Evolutionary conservation across 129 eudicot genomes (phyloP), one percentile per base, ranked within the genome.

Genomic region (Centaurea solstitialis): DNA sequence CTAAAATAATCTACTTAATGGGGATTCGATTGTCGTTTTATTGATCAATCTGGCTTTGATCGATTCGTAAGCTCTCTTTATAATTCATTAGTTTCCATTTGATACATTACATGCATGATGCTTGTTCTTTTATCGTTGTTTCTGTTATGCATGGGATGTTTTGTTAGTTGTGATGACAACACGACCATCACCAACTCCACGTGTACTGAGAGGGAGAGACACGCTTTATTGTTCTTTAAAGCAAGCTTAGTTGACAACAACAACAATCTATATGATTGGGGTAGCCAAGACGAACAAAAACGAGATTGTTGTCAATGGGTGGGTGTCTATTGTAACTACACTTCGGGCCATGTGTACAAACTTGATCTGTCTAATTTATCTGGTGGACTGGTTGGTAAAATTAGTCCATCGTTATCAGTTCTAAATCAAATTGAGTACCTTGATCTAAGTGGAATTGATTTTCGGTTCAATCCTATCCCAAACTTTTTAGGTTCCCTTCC

Each of bases 291-390:
- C 15, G 62, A 50, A 13, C 17, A 50, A 0, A 50, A 26, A 0
- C 30, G 18, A n/a, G 87, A 83, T 6, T 81, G 90, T 7, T 84
- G 90, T 62, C 21, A 26, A 39, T 87, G 90, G 90, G 23, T 13
- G 4, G 83, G 90, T 7, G 75, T 87, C 33, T 9, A 7, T 0
- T 80, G 73, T 37, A 30, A 9, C 73, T 28, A 4, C 40, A 9
- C 0, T 9, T 75, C 85, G 0, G 57, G 81, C 57, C 84, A 74
- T 79, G 86, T 86, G 20, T 59, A 39, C 17, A 12, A 0, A 2
- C 72, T 86, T 30, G 11, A 78, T 77, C 86, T 86, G 40, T 8
- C 15, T 1, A 0, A 3, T 15, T 22, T 8, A 0, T 41, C 9
- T 72, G 4, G 43, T 6, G 50, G 84, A 15, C 0, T 53, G 20